A percentile compares a stretch with the other conserved stretches of the same genome.
Evolutionary conservation across 495 filamentous ascomycete species (phyloP).

Genomic region (Niebla homalea): DNA sequence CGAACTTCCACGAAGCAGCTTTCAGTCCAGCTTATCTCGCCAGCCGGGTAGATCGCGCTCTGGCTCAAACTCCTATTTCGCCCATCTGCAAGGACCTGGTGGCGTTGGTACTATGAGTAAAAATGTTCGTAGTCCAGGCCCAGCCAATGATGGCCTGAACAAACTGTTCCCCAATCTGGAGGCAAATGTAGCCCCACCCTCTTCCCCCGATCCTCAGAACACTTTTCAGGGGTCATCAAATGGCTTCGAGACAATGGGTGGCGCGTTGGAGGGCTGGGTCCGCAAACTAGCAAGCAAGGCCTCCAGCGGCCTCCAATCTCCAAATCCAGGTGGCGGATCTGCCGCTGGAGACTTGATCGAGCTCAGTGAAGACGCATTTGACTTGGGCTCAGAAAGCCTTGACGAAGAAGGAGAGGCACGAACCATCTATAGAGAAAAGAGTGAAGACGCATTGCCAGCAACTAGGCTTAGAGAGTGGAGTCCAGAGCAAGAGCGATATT

Average conservation of each 20-base stretch:
- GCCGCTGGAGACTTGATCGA: conserved; percentile 70
- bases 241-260: conserved; percentile 64
- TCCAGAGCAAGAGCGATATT: conserved; percentile 26
- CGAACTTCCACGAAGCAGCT: conserved; percentile 34
- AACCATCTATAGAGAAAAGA: not conserved
- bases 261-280: conserved; percentile 80
- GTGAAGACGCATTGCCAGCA: not conserved
- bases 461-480: conserved; percentile 8
- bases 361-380: conserved; percentile 44
- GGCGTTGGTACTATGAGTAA: conserved; percentile 68
- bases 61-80: conserved; percentile 18
- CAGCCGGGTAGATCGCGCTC: conserved; percentile 19
- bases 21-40: conserved; percentile 26
- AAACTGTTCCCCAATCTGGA: conserved; percentile 65
- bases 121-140: conserved; percentile 58
- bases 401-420: not conserved
- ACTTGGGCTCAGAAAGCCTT: conserved; percentile 3
- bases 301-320: conserved; percentile 26
- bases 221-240: conserved; percentile 26
- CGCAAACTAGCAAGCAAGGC: conserved; percentile 57
- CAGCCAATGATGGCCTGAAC: conserved; percentile 68
- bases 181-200: conserved; percentile 49
- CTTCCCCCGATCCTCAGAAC: conserved; percentile 30
- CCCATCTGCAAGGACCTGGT: conserved; percentile 55
- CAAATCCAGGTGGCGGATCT: conserved; percentile 21